These are phyloP conservation scores for Exophiala sp. DNA, from an alignment of 2,329 filamentous ascomycete genomes.

Conservation along the genomic window DNA sequence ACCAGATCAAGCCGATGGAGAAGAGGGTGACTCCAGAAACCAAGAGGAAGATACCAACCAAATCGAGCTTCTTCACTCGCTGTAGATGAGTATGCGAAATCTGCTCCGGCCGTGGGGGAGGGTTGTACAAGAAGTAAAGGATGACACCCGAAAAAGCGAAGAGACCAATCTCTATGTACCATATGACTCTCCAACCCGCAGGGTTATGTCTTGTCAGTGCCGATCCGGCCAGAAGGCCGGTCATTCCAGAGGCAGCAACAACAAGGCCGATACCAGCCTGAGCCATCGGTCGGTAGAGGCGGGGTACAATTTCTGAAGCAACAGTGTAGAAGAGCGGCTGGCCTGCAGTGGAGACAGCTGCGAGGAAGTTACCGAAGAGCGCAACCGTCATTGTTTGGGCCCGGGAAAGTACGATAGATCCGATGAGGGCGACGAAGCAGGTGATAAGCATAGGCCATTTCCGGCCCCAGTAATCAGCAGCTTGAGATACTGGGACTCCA, in stretches of 20 bases:
- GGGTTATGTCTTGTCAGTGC: slow-evolving; percentile 4
- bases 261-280: slow-evolving; percentile 14
- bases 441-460: slow-evolving; percentile 12
- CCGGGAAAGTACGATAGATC: slow-evolving; percentile 10
- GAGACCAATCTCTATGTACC: slow-evolving; percentile 13
- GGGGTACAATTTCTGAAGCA: slow-evolving; percentile 18
- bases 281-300: slow-evolving; percentile 8
- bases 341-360: neutral
- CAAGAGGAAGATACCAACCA: slow-evolving; percentile 11
- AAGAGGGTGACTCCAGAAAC: slow-evolving; percentile 36
- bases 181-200: slow-evolving; percentile 13
- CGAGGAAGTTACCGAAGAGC: slow-evolving; percentile 13
- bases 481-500: slow-evolving; percentile 15
- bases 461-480: slow-evolving; percentile 21
- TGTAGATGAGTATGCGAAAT: neutral
- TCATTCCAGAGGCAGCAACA: neutral
- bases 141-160: slow-evolving; percentile 1
- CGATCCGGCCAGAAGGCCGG: slow-evolving; percentile 9
- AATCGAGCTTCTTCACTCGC: slow-evolving; percentile 15
- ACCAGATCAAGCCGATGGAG: slow-evolving; percentile 57
- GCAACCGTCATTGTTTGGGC: slow-evolving; percentile 8
- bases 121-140: slow-evolving; percentile 11
- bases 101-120: slow-evolving; percentile 14
- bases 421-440: slow-evolving; percentile 7
- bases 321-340: slow-evolving; percentile 19